Conservation (phyloP, 306 rosid species). For the Quercus mongolica region DNA sequence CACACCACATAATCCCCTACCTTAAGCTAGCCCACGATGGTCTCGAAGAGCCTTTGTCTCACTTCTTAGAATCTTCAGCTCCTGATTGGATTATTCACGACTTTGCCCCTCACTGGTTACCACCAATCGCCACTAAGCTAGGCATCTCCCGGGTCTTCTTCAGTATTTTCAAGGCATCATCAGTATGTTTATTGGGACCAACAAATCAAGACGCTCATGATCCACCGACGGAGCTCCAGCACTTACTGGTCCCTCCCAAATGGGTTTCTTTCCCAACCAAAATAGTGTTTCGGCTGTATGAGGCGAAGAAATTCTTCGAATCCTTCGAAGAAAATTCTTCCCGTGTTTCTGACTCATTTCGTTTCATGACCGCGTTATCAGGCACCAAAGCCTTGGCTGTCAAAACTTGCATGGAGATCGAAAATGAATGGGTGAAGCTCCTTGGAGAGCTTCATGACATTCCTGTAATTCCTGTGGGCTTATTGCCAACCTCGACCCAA, state of each 20-base stretch:
- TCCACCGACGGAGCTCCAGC: not conserved
- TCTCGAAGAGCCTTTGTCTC: constrained; percentile 10
- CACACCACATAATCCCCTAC: not conserved
- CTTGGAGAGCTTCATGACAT: not conserved
- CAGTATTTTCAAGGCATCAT: not conserved
- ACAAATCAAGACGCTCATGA: not conserved
- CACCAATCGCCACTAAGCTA: not conserved
- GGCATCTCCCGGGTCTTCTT: constrained; percentile 1
- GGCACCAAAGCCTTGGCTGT: constrained; percentile 19
- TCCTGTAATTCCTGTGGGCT: constrained; percentile 35
- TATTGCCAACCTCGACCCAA: constrained; percentile 9
- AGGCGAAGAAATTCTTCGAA: not conserved
- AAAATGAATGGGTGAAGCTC: constrained; percentile 12
- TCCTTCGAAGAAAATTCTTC: not conserved
- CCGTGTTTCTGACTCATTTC: not conserved
- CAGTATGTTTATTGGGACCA: not conserved
- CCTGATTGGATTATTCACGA: constrained; percentile 16
- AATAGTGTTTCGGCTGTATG: constrained; percentile 8
- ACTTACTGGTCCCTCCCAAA: constrained; percentile 4
- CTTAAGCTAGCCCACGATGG: constrained; percentile 24
- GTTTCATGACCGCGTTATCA: not conserved
- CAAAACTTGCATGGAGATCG: constrained; percentile 33
- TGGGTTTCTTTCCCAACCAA: constrained; percentile 26
- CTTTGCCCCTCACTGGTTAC: constrained; percentile 11
- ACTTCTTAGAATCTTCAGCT: constrained; percentile 8